Evolutionary conservation across 345 rosid species (phyloP).

Genomic region (Acer campestre): DNA sequence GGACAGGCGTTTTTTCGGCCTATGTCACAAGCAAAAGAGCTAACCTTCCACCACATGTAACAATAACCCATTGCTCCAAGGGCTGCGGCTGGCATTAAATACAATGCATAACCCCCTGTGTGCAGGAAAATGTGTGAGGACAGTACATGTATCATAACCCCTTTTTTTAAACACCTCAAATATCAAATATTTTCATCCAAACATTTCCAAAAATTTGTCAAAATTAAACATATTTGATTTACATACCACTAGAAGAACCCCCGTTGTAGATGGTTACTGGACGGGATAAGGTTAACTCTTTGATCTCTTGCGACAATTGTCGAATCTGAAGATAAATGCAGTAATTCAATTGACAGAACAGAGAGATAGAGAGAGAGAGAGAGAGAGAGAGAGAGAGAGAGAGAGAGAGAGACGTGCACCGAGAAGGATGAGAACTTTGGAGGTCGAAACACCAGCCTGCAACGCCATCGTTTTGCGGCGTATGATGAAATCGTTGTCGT

Average conservation of each 20-base stretch:
- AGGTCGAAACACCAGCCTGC: too few species aligned
- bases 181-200: neutral
- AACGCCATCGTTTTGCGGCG: too few species aligned
- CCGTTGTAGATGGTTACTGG: slow-evolving; percentile 80
- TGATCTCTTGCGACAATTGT: too few species aligned
- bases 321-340: slow-evolving; percentile 8
- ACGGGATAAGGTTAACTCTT: slow-evolving; percentile 63
- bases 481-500: too few species aligned
- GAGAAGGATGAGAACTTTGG: too few species aligned
- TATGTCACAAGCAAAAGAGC: slow-evolving; percentile 18
- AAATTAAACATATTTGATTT: neutral
- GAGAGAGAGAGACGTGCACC: too few species aligned
- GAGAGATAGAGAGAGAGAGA: too few species aligned
- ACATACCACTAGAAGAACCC: slow-evolving; percentile 51
- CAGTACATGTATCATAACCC: neutral
- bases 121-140: slow-evolving; percentile 15
- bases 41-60: slow-evolving; percentile 97
- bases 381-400: too few species aligned
- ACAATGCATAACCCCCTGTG: slow-evolving; percentile 69
- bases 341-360: too few species aligned
- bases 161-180: neutral
- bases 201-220: too few species aligned
- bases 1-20: neutral
- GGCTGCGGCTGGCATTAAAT: slow-evolving; percentile 87
- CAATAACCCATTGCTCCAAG: slow-evolving; percentile 94